Conservation (phyloP, 1,284 basidiomycete species). For the Lentinula novae-zelandiae region DNA sequence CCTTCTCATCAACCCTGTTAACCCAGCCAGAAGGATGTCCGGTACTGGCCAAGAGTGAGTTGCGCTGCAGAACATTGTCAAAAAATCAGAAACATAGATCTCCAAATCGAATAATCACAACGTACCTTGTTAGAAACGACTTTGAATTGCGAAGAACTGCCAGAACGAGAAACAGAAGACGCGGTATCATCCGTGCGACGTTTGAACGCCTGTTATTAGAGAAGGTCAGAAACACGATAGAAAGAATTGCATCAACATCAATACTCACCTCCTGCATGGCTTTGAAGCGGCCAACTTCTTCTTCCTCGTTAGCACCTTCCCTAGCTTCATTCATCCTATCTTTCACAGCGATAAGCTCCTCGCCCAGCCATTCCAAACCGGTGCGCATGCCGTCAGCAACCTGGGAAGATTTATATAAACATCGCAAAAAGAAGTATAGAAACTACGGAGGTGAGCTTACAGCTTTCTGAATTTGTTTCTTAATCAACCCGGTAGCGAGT, state of each 20-base stretch:
- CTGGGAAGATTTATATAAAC: background rate
- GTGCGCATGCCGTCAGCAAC: conserved; percentile 73
- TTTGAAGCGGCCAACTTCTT: conserved; percentile 34
- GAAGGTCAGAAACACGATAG: background rate
- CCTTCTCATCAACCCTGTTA: conserved; percentile 57
- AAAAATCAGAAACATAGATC: too few relatives aligned
- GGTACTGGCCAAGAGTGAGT: conserved; percentile 58
- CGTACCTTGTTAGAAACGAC: conserved; percentile 52
- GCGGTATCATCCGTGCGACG: conserved; percentile 50
- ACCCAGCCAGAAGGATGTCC: conserved; percentile 74
- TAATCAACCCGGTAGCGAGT: conserved; percentile 78
- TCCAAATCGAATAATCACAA: too few relatives aligned
- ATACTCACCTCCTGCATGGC: conserved; percentile 63
- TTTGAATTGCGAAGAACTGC: conserved; percentile 65
- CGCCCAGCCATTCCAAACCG: conserved; percentile 83
- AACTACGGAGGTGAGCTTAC: conserved; percentile 14
- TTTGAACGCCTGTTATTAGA: conserved; percentile 47
- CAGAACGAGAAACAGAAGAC: conserved; percentile 32
- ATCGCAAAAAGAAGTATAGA: too few relatives aligned
- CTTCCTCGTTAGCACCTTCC: conserved; percentile 29
- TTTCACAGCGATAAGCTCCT: conserved; percentile 79
- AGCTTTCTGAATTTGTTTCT: conserved; percentile 87
- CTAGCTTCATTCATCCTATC: conserved; percentile 75
- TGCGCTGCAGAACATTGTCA: conserved; percentile 24
- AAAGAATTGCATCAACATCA: background rate